phyloP scores from a whole-genome alignment of 768 basidiomycete genomes.

The Leccinum truebloodii region DNA sequence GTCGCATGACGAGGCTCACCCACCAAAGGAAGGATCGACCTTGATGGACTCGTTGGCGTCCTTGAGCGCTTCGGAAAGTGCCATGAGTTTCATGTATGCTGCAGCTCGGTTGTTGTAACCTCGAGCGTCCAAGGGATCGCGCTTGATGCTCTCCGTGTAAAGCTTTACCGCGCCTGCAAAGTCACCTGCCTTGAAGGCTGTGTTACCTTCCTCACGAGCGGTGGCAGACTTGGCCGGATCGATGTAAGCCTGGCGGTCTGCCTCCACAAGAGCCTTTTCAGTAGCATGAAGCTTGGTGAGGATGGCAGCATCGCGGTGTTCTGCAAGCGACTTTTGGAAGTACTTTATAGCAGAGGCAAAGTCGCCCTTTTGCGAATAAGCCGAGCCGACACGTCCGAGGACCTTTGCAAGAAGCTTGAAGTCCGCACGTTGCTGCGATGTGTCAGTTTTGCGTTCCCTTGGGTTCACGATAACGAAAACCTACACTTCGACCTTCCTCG shows the following conservation, averaged over 20 bases:
- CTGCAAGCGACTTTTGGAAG: slow-evolving; percentile 91
- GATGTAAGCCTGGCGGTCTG: slow-evolving; percentile 80
- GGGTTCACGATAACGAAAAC: slow-evolving; percentile 18
- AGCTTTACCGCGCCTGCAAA: slow-evolving; percentile 89
- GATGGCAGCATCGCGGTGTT: slow-evolving; percentile 94
- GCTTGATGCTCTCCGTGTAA: slow-evolving; percentile 96
- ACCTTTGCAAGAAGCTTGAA: slow-evolving; percentile 97
- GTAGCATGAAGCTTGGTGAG: slow-evolving; percentile 85
- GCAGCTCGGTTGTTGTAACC: slow-evolving; percentile 99
- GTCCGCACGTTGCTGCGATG: slow-evolving; percentile 70
- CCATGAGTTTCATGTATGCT: slow-evolving; percentile 92
- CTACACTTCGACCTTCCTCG: slow-evolving; percentile 84
- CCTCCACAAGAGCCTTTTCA: slow-evolving; percentile 78
- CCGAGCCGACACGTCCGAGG: slow-evolving; percentile 82
- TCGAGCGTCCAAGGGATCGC: slow-evolving; percentile 84
- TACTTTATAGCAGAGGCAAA: slow-evolving; percentile 78
- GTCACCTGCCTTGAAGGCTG: slow-evolving; percentile 87
- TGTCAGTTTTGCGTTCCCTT: not conserved
- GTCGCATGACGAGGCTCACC: slow-evolving; percentile 21
- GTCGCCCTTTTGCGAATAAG: slow-evolving; percentile 83
- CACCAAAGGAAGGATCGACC: slow-evolving; percentile 83
- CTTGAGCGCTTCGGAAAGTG: slow-evolving; percentile 94
- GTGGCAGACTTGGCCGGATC: slow-evolving; percentile 78
- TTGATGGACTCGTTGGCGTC: slow-evolving; percentile 93
- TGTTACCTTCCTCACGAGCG: slow-evolving; percentile 92